Evolutionary conservation across 371 early-diverging fungal species (phyloP).

Genomic region (Entomophthora muscae): DNA sequence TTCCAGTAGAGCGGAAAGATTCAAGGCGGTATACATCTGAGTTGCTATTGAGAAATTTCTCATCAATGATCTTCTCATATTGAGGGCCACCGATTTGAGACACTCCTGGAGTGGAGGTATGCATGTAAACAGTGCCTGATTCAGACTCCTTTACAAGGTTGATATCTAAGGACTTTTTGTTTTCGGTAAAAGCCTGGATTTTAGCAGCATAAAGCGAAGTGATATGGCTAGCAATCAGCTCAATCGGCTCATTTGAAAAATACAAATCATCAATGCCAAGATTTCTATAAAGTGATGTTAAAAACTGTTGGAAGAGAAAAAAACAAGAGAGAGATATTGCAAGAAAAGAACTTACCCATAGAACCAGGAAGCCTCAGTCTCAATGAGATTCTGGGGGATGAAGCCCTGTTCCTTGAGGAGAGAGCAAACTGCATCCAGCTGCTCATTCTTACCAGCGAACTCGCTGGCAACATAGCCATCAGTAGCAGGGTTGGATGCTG

Average conservation of each 20-base stretch:
- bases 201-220: constrained; percentile 89
- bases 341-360: constrained; percentile 47
- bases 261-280: constrained; percentile 96
- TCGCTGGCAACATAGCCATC: no score
- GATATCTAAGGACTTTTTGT: constrained; percentile 69
- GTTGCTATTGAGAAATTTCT: constrained; percentile 73
- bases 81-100: constrained; percentile 72
- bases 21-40: constrained; percentile 77
- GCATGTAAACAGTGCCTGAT: constrained; percentile 85
- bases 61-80: constrained; percentile 83
- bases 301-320: no score
- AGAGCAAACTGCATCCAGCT: constrained; percentile 67
- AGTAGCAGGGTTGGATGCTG: no score
- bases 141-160: constrained; percentile 82
- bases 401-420: constrained; percentile 75
- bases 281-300: no score
- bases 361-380: constrained; percentile 89
- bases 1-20: constrained; percentile 85
- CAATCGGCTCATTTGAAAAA: constrained; percentile 78
- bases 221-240: constrained; percentile 88
- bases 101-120: constrained; percentile 87
- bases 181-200: constrained; percentile 78
- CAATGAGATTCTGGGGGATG: constrained; percentile 75
- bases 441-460: constrained; percentile 76
- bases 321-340: not conserved